phyloP scores from a whole-genome alignment of 768 basidiomycete genomes.

The Lactarius akahatsu region DNA sequence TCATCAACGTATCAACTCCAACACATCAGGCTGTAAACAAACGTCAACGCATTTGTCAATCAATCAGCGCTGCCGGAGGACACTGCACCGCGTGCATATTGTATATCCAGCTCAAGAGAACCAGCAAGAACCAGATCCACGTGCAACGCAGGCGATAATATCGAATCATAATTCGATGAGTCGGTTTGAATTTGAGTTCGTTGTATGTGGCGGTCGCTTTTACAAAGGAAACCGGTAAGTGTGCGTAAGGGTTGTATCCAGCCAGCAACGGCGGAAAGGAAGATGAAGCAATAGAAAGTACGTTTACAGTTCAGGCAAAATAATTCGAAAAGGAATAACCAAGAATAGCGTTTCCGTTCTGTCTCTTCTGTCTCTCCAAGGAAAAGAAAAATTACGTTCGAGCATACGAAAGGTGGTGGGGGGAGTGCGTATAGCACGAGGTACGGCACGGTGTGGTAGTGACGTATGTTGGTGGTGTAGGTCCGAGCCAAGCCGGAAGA shows the following conservation, averaged over 20 bases:
- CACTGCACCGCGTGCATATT: not conserved
- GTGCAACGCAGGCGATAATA: not conserved
- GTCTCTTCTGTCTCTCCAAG: not conserved
- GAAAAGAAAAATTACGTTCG: not conserved
- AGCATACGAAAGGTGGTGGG: not conserved
- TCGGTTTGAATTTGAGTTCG: not conserved
- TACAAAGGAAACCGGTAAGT: not conserved
- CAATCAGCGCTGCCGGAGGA: not conserved
- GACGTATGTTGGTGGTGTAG: not conserved
- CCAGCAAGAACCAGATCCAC: not conserved
- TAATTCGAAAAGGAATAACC: not conserved
- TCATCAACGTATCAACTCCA: not conserved
- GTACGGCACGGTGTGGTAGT: not conserved
- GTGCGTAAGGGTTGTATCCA: not conserved
- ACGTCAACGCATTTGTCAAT: not conserved
- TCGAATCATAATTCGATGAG: not conserved
- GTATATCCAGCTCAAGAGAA: not conserved
- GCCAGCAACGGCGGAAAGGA: not conserved
- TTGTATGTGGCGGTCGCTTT: not conserved
- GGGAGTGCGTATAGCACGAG: not conserved
- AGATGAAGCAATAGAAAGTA: slow-evolving; percentile 11
- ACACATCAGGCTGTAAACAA: not conserved
- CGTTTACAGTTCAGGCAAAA: not conserved
- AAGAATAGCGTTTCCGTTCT: not conserved
- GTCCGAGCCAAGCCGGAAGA: not conserved